Conservation (phyloP, 1,139 yeast genomes). For the Pichia terricola region DNA sequence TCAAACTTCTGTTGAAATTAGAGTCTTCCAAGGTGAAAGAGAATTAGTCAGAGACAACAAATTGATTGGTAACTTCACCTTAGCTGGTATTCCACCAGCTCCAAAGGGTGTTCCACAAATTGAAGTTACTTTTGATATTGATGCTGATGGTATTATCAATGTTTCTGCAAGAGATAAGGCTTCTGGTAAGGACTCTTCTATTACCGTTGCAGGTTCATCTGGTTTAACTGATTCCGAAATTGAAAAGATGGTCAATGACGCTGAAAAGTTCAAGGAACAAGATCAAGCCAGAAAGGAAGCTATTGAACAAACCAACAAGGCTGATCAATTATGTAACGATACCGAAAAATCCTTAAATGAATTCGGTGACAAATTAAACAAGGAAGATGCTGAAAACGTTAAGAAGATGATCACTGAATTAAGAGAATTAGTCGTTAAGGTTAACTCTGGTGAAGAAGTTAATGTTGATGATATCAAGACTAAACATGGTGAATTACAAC, state of each 20-base stretch:
- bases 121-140: conserved; percentile 95
- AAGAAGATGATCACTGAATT: conserved; percentile 66
- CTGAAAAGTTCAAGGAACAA: conserved; percentile 94
- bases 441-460: conserved; percentile 83
- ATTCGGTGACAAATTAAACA: conserved; percentile 86
- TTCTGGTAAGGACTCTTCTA: conserved; percentile 95
- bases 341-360: conserved; percentile 91
- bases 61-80: conserved; percentile 94
- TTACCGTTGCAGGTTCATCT: conserved; percentile 97
- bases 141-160: conserved; percentile 98
- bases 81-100: conserved; percentile 96
- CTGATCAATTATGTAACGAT: conserved; percentile 93
- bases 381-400: conserved; percentile 80
- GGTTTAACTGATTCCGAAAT: conserved; percentile 95
- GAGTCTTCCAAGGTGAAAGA: conserved; percentile 99
- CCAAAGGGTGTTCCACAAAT: conserved; percentile 99
- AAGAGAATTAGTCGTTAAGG: conserved; percentile 88
- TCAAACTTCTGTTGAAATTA: conserved; percentile 96
- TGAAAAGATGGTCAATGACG: conserved; percentile 97
- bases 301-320: conserved; percentile 93
- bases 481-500: conserved; percentile 92
- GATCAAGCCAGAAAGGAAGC: conserved; percentile 89
- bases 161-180: conserved; percentile 99
- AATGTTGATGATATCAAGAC: conserved; percentile 76
- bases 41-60: conserved; percentile 98